Percentiles rank a stretch among this genome's conserved stretches.
These are phyloP conservation scores for Penicillium bovifimosum DNA, from an alignment of 495 filamentous ascomycete species.

Conservation along the genomic window DNA sequence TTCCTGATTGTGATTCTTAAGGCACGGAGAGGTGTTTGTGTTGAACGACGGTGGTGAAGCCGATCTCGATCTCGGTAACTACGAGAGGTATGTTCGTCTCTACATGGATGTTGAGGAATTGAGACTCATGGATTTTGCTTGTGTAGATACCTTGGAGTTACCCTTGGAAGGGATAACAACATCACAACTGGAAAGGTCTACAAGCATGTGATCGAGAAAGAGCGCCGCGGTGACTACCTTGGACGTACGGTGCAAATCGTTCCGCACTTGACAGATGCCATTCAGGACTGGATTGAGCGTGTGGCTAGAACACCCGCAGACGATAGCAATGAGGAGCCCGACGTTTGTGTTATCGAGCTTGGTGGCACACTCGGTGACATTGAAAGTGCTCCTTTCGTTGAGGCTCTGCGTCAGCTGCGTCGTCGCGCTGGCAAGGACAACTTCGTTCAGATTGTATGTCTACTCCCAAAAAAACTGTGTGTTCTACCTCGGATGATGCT, in stretches of 20 bases:
- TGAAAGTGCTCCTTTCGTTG: conserved; percentile 83
- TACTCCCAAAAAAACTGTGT: conserved; percentile 52
- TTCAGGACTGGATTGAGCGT: conserved; percentile 87
- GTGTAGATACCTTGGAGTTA: conserved; percentile 19
- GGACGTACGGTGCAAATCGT: conserved; percentile 93
- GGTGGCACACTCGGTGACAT: conserved; percentile 84
- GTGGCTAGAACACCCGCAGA: conserved; percentile 86
- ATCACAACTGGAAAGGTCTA: conserved; percentile 83
- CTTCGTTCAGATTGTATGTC: conserved; percentile 71
- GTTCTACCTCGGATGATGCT: neutral
- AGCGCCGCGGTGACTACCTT: conserved; percentile 79
- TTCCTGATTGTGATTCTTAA: conserved; percentile 17
- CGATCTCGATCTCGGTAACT: conserved; percentile 94
- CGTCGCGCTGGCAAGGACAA: conserved; percentile 68
- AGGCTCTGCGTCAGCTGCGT: conserved; percentile 75
- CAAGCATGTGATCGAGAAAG: conserved; percentile 72
- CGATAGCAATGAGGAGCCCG: conserved; percentile 71
- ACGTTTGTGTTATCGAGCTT: conserved; percentile 82
- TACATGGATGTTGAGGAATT: conserved; percentile 43
- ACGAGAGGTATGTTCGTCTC: conserved; percentile 75
- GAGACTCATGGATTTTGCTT: conserved; percentile 64
- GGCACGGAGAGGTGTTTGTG: conserved; percentile 71
- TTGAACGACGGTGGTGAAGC: conserved; percentile 73
- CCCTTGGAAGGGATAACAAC: conserved; percentile 24
- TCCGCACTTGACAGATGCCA: conserved; percentile 82